phyloP scores from a whole-genome alignment of 805 yeast genomes.

The Metschnikowia rubicola region DNA sequence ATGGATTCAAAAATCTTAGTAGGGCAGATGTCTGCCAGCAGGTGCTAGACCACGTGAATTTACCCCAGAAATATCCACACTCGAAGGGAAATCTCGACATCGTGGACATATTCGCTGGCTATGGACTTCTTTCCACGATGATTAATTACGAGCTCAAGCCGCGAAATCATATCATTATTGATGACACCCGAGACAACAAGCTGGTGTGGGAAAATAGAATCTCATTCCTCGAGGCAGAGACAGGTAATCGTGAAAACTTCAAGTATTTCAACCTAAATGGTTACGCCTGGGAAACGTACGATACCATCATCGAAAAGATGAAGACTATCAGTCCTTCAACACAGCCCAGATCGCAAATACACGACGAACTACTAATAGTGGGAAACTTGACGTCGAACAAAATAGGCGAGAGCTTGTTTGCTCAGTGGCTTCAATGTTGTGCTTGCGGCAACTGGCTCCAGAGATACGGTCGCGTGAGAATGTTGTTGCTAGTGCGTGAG shows the following conservation, averaged over 20 bases:
- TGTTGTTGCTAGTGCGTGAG: conserved; percentile 67
- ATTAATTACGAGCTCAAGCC: conserved; percentile 64
- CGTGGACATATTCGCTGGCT: conserved; percentile 59
- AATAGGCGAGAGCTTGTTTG: conserved; percentile 63
- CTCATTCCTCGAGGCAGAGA: conserved; percentile 19
- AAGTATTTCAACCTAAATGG: conserved; percentile 47
- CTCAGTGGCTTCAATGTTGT: conserved; percentile 72
- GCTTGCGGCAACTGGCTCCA: conserved; percentile 72
- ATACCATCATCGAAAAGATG: conserved; percentile 43
- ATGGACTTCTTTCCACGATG: conserved; percentile 58
- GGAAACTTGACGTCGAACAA: conserved; percentile 53
- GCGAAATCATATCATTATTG: conserved; percentile 59
- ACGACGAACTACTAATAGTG: conserved; percentile 52
- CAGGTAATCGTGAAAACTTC: conserved; percentile 32
- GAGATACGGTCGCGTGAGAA: conserved; percentile 64
- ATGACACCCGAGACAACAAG: conserved; percentile 36
- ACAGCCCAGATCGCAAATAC: conserved; percentile 37
- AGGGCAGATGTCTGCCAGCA: conserved; percentile 27
- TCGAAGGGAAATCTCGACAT: conserved; percentile 41
- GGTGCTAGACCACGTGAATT: conserved; percentile 47
- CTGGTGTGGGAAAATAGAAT: conserved; percentile 29
- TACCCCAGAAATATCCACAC: conserved; percentile 35
- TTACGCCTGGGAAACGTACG: conserved; percentile 63
- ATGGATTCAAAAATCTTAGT: conserved; percentile 24
- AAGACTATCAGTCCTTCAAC: conserved; percentile 35